Conservation (phyloP, 108 stramenopile species). For the Nannochloropsis gaditana region DNA sequence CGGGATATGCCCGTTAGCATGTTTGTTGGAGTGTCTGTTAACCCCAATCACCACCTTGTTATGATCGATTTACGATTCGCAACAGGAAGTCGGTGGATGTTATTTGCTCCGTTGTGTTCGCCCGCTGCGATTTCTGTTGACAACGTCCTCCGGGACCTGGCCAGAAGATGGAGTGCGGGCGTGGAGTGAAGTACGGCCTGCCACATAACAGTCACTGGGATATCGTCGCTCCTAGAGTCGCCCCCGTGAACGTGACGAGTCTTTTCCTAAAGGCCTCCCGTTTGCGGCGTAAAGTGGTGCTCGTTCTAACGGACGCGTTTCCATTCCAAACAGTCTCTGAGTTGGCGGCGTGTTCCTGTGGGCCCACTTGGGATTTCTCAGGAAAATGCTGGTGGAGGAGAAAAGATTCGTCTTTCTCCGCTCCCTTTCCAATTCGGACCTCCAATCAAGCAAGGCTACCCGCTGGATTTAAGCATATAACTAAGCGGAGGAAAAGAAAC, state of each 20-base stretch:
- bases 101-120: slow-evolving; percentile 4
- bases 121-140: slow-evolving; percentile 4
- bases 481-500: slow-evolving; percentile 94
- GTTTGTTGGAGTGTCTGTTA: slow-evolving; percentile 78
- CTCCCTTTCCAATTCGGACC: slow-evolving; percentile 45
- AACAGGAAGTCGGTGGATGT: neutral
- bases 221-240: slow-evolving; percentile 11
- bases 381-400: no score
- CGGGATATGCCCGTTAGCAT: slow-evolving; percentile 73
- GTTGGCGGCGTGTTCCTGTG: slow-evolving; percentile 10
- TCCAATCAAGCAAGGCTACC: slow-evolving; percentile 72
- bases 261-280: slow-evolving; percentile 18
- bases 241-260: slow-evolving; percentile 24
- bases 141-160: neutral
- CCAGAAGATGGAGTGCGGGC: slow-evolving; percentile 17
- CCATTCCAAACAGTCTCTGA: slow-evolving; percentile 18
- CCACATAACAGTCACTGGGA: slow-evolving; percentile 25
- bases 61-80: neutral
- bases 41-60: slow-evolving; percentile 53
- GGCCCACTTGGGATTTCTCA: no score
- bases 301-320: slow-evolving; percentile 15
- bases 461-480: slow-evolving; percentile 97
- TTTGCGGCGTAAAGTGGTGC: slow-evolving; percentile 18
- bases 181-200: neutral
- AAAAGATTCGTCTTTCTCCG: neutral